These are phyloP conservation scores for Didymella pinodella DNA, from an alignment of 2,329 filamentous ascomycete species.

Conservation along the genomic window DNA sequence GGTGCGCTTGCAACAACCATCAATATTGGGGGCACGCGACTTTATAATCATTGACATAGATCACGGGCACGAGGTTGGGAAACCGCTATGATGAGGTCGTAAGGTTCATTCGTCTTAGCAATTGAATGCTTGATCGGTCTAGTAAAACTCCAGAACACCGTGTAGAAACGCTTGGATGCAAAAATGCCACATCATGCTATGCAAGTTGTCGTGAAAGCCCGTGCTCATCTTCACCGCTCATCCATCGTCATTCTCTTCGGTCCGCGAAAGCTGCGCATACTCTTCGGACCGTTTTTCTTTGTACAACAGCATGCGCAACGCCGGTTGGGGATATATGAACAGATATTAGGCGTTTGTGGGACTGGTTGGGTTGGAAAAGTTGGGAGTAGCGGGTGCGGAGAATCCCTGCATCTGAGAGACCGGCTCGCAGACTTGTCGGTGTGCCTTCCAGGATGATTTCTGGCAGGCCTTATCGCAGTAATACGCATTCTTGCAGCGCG, in stretches of 20 bases:
- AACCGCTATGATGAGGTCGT: conserved; percentile 8
- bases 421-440: conserved; percentile 57
- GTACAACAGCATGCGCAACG: conserved; percentile 19
- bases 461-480: conserved; percentile 65
- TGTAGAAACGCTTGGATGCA: conserved; percentile 24
- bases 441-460: conserved; percentile 60
- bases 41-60: background rate
- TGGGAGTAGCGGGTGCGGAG: conserved; percentile 38
- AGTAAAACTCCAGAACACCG: conserved; percentile 25
- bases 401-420: conserved; percentile 34
- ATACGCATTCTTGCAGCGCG: conserved; percentile 56
- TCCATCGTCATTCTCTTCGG: conserved; percentile 16
- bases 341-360: conserved; percentile 32
- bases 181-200: conserved; percentile 24
- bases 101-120: conserved; percentile 27
- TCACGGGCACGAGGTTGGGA: background rate
- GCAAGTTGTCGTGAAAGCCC: conserved; percentile 23
- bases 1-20: background rate
- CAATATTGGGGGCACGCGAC: background rate
- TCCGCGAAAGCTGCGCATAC: conserved; percentile 7
- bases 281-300: conserved; percentile 19
- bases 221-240: conserved; percentile 25
- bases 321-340: conserved; percentile 11
- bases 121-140: conserved; percentile 33
- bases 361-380: conserved; percentile 38